Conservation (phyloP, 345 rosid species). For the Geranium brycei region DNA sequence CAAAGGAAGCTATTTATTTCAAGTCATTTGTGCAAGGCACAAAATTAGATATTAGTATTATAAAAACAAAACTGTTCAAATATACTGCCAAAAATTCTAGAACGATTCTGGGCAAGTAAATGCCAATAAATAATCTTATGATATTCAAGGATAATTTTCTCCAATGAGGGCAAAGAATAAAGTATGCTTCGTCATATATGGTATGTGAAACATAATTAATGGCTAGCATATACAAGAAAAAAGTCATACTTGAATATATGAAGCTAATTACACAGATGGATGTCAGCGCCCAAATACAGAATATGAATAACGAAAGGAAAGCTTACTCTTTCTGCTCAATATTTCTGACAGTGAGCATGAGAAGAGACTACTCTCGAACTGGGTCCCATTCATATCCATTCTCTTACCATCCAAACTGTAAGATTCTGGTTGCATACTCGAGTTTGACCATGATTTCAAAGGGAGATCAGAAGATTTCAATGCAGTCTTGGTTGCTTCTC, state of each 20-base stretch:
- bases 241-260: background rate
- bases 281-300: no score
- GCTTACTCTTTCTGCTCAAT: constrained; percentile 57
- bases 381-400: constrained; percentile 20
- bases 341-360: constrained; percentile 84
- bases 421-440: constrained; percentile 17
- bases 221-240: background rate
- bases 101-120: background rate
- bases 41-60: no score
- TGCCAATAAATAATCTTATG: background rate
- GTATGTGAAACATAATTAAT: background rate
- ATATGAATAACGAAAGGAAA: constrained; percentile 19
- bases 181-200: background rate
- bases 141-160: background rate
- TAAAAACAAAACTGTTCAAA: background rate
- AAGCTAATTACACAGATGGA: constrained; percentile 12
- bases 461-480: constrained; percentile 28
- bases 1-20: constrained; percentile 18
- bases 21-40: background rate
- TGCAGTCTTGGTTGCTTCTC: constrained; percentile 19
- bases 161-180: background rate
- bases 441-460: constrained; percentile 1
- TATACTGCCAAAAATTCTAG: background rate
- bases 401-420: constrained; percentile 22
- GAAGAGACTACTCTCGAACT: constrained; percentile 78